Evolutionary conservation across 2,329 filamentous ascomycete genomes (phyloP).

Genomic region (Ophiostoma tasmaniense): DNA sequence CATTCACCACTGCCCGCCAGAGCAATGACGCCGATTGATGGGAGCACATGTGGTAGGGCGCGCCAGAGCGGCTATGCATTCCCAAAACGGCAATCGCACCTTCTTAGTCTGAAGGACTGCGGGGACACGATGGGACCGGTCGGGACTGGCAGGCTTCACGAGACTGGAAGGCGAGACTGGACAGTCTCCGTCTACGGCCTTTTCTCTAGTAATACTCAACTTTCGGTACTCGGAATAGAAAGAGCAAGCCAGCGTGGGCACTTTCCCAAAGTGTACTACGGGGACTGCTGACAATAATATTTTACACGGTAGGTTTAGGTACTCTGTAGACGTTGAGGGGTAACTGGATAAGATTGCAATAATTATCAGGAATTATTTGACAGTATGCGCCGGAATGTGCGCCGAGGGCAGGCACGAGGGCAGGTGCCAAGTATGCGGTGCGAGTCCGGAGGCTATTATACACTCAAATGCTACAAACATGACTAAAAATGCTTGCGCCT

Average conservation of each 20-base stretch:
- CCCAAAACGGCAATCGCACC: constrained; percentile 15
- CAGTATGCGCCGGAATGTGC: not conserved
- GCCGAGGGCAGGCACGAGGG: not conserved
- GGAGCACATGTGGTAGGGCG: constrained; percentile 2
- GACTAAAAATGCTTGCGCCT: not conserved
- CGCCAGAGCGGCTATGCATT: constrained; percentile 15
- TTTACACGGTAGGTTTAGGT: too few relatives aligned
- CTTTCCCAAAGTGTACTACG: not conserved
- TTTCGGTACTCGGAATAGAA: not conserved
- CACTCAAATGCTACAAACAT: not conserved
- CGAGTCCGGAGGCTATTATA: not conserved
- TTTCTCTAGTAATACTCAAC: too few relatives aligned
- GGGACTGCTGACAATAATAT: not conserved
- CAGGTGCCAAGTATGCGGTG: not conserved
- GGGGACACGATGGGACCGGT: constrained; percentile 3
- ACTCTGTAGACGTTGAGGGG: not conserved
- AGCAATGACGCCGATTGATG: not conserved
- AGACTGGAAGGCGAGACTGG: not conserved
- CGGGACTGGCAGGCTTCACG: not conserved
- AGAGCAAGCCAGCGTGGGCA: not conserved
- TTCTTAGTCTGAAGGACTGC: not conserved
- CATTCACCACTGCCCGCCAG: not conserved
- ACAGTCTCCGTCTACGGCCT: too few relatives aligned
- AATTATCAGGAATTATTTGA: not conserved
- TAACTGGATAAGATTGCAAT: not conserved